Conservation (phyloP, 768 basidiomycete genomes). For the Lactarius pseudohatsudake region DNA sequence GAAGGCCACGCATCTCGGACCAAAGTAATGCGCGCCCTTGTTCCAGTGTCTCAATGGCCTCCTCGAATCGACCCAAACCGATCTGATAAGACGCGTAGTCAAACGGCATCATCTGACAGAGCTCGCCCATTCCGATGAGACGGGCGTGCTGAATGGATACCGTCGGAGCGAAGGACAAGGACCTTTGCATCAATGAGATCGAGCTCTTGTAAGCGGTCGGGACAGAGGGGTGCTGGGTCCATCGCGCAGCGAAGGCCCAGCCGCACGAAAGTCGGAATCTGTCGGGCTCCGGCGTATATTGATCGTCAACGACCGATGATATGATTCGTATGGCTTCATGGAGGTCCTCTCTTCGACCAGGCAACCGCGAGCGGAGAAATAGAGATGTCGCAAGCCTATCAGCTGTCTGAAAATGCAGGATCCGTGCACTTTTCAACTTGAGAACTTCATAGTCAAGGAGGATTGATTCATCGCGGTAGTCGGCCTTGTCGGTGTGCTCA, state of each 20-base stretch:
- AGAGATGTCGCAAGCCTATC: neutral
- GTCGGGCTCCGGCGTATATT: neutral
- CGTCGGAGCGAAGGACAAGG: neutral
- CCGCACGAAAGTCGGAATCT: neutral
- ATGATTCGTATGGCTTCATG: neutral
- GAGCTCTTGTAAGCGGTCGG: neutral
- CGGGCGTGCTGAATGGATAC: neutral
- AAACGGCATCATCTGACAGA: neutral
- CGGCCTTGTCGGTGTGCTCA: no score
- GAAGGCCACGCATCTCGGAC: constrained; percentile 1
- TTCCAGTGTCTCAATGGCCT: constrained; percentile 1
- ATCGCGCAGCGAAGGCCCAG: neutral
- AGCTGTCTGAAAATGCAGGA: neutral
- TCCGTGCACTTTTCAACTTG: no score
- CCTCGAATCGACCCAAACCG: neutral
- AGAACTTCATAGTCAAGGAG: neutral
- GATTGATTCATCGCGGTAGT: constrained; percentile 2
- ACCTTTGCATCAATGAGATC: neutral
- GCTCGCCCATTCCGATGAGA: neutral
- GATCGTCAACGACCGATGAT: neutral
- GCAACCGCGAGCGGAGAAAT: neutral
- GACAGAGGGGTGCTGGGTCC: neutral
- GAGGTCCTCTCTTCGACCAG: neutral
- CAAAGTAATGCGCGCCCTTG: neutral
- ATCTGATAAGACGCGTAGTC: neutral